Evolutionary conservation across 75 land plant species (phyloP), one percentile per base, ranked within the genome.

Genomic region (Pseudotsuga menziesii): DNA sequence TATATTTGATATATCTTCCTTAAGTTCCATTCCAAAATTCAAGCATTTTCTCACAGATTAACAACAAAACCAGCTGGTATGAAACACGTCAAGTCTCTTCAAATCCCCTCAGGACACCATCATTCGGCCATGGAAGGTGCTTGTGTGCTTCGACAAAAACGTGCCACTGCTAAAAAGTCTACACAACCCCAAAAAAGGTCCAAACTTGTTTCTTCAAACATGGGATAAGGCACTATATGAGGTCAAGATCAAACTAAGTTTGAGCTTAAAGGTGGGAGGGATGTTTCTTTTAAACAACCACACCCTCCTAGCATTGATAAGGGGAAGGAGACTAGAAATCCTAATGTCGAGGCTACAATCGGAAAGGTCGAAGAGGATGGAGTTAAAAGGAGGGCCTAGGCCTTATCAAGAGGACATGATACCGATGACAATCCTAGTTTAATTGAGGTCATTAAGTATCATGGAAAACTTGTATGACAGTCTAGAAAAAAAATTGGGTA

Each of bases 101-200:
- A n/a, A n/a, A n/a, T n/a, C n/a, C n/a, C n/a, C n/a, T n/a, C n/a
- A n/a, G n/a, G n/a, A n/a, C n/a, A n/a, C n/a, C n/a, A n/a, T n/a
- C n/a, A n/a, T n/a, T n/a, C n/a, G n/a, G n/a, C n/a, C n/a, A n/a
- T n/a, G n/a, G n/a, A n/a, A n/a, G n/a, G n/a, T n/a, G n/a, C n/a
- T n/a, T n/a, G n/a, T n/a, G n/a, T n/a, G n/a, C n/a, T n/a, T n/a
- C n/a, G n/a, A n/a, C n/a, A n/a, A n/a, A n/a, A n/a, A n/a, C n/a
- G n/a, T n/a, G n/a, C n/a, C n/a, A n/a, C n/a, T n/a, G n/a, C n/a
- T n/a, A n/a, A n/a, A n/a, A n/a, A n/a, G n/a, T n/a, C n/a, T n/a
- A n/a, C n/a, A n/a, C n/a, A n/a, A n/a, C n/a, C n/a, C n/a, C 71
- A 67, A 48, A 67, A 67, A 67, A 67, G 44, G 71, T 36, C 44